These are phyloP conservation scores for Coemansia sp. DNA, from an alignment of 192 early-diverging fungal genomes.

Conservation along the genomic window DNA sequence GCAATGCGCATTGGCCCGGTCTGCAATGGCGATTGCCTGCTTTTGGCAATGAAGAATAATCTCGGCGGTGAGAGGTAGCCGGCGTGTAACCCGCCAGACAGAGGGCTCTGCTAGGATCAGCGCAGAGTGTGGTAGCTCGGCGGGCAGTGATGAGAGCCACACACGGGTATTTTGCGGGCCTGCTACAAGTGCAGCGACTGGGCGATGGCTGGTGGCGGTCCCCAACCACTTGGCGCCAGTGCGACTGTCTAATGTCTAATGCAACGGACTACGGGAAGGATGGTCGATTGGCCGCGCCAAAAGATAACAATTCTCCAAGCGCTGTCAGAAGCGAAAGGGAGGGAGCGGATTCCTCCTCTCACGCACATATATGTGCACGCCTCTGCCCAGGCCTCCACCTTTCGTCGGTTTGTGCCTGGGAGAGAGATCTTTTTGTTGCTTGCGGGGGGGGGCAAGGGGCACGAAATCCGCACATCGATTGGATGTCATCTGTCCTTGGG, in stretches of 20 bases:
- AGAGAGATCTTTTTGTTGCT: not conserved
- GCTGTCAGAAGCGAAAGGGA: not conserved
- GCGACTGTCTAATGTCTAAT: not conserved
- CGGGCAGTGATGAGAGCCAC: not conserved
- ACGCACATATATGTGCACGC: not conserved
- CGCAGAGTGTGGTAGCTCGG: not conserved
- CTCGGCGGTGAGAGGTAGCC: not conserved
- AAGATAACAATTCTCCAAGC: not conserved
- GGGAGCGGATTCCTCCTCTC: not conserved
- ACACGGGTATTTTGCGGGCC: not conserved
- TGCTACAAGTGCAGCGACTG: not conserved
- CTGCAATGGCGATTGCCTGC: not conserved
- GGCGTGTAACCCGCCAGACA: not conserved
- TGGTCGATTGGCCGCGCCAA: not conserved
- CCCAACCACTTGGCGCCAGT: not conserved
- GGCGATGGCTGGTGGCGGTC: not conserved
- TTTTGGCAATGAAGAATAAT: not conserved
- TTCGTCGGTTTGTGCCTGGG: slow-evolving; percentile 9
- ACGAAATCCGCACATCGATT: slow-evolving; percentile 38
- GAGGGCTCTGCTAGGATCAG: not conserved
- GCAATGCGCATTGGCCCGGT: not conserved
- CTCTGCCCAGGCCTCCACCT: slow-evolving; percentile 2
- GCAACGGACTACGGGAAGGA: slow-evolving; percentile 2
- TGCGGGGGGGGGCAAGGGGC: not conserved
- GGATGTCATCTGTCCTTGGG: slow-evolving; percentile 12